phyloP scores from a whole-genome alignment of 2,329 filamentous ascomycete species.

The Pseudogymnoascus pannorum region DNA sequence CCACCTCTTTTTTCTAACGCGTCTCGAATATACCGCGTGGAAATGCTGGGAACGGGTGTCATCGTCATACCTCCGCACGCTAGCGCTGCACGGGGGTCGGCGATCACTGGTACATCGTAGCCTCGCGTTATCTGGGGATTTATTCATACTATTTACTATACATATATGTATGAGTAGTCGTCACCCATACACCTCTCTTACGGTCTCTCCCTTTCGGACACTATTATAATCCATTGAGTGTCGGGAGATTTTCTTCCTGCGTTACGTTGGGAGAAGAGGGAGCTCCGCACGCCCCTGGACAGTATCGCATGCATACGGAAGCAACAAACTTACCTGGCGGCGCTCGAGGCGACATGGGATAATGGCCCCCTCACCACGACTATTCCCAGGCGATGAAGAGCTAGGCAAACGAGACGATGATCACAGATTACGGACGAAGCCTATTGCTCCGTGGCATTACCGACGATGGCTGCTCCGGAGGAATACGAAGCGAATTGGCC shows the following conservation, averaged over 20 bases:
- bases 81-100: background rate
- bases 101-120: background rate
- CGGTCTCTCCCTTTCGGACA: background rate
- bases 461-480: conserved; percentile 42
- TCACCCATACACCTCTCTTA: background rate
- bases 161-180: background rate
- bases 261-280: background rate
- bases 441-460: conserved; percentile 27
- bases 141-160: background rate
- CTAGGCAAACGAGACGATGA: conserved; percentile 60
- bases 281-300: background rate
- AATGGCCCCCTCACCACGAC: conserved; percentile 35
- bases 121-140: conserved; percentile 6
- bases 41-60: background rate
- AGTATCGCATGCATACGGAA: background rate
- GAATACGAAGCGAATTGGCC: conserved; percentile 44
- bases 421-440: conserved; percentile 35
- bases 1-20: background rate
- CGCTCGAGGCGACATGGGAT: conserved; percentile 11
- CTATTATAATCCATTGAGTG: background rate
- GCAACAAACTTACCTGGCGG: background rate
- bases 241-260: background rate
- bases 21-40: background rate
- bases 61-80: background rate
- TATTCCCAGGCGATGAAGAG: conserved; percentile 50